Evolutionary conservation across 805 yeast genomes (phyloP).

Genomic region (Starmerella khaoyaiensis): DNA sequence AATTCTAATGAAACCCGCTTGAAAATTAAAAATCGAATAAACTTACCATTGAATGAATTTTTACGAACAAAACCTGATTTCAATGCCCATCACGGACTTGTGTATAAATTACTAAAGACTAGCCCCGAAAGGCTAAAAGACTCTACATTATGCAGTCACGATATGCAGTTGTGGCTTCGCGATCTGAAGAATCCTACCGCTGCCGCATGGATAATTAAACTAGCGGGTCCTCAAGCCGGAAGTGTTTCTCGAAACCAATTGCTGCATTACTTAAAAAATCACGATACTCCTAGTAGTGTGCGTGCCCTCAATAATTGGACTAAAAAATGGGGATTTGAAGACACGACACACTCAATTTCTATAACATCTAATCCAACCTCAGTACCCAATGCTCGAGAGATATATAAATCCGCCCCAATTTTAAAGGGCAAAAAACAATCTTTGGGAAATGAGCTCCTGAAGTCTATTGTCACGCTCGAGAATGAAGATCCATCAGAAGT

Average conservation of each 20-base stretch:
- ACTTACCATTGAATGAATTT: slow-evolving; percentile 13
- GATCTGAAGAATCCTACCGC: slow-evolving; percentile 18
- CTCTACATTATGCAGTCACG: slow-evolving; percentile 20
- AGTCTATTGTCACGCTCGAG: not conserved
- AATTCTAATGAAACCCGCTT: slow-evolving; percentile 7
- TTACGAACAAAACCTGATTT: slow-evolving; percentile 14
- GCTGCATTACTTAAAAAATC: slow-evolving; percentile 16
- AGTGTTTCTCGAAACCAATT: slow-evolving; percentile 20
- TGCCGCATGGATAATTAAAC: slow-evolving; percentile 21
- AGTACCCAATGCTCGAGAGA: slow-evolving; percentile 18
- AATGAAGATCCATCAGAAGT: slow-evolving; percentile 9
- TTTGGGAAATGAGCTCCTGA: slow-evolving; percentile 19
- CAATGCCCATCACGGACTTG: slow-evolving; percentile 21
- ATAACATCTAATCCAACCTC: slow-evolving; percentile 13
- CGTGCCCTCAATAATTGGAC: slow-evolving; percentile 18
- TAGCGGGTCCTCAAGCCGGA: slow-evolving; percentile 20
- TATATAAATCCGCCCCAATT: slow-evolving; percentile 11
- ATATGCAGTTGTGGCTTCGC: slow-evolving; percentile 19
- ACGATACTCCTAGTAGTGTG: slow-evolving; percentile 1
- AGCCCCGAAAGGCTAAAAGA: slow-evolving; percentile 14
- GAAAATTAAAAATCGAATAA: slow-evolving; percentile 12
- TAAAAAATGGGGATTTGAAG: slow-evolving; percentile 23
- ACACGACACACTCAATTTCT: slow-evolving; percentile 11
- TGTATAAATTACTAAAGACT: slow-evolving; percentile 19
- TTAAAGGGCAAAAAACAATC: slow-evolving; percentile 13